These are phyloP conservation scores for Calonectria ilicicola DNA, from an alignment of 2,329 filamentous ascomycete genomes.

Conservation along the genomic window DNA sequence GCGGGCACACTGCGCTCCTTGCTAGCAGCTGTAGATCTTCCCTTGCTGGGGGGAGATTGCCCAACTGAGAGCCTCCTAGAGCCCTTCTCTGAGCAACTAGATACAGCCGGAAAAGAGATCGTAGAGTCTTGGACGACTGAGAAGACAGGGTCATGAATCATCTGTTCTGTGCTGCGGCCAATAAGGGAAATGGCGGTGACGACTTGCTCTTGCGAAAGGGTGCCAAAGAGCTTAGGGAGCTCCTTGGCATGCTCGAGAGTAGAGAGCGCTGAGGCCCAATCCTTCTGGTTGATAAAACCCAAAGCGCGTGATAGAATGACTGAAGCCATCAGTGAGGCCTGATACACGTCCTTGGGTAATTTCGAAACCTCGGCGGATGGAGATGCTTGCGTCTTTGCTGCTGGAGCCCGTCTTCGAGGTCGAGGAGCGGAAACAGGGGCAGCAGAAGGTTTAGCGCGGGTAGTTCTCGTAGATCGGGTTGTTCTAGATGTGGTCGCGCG, in stretches of 20 bases:
- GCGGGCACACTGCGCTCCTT: slow-evolving; percentile 47
- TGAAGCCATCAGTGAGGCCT: slow-evolving; percentile 51
- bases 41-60: slow-evolving; percentile 52
- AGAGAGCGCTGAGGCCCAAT: slow-evolving; percentile 69
- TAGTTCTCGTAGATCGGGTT: slow-evolving; percentile 40
- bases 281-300: slow-evolving; percentile 60
- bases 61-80: slow-evolving; percentile 50
- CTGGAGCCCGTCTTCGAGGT: slow-evolving; percentile 35
- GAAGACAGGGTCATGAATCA: slow-evolving; percentile 85
- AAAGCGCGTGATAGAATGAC: slow-evolving; percentile 55
- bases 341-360: slow-evolving; percentile 49
- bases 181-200: slow-evolving; percentile 76
- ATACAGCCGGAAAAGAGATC: slow-evolving; percentile 83
- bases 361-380: slow-evolving; percentile 29
- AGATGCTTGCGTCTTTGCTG: slow-evolving; percentile 40
- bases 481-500: slow-evolving; percentile 38
- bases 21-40: slow-evolving; percentile 35
- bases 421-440: slow-evolving; percentile 13
- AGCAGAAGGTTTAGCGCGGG: slow-evolving; percentile 36
- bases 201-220: slow-evolving; percentile 65
- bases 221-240: slow-evolving; percentile 54
- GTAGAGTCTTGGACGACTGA: slow-evolving; percentile 94
- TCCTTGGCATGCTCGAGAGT: slow-evolving; percentile 64
- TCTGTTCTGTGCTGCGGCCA: slow-evolving; percentile 76
- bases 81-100: slow-evolving; percentile 54